Conservation (phyloP, 495 filamentous ascomycete species). For the Lophiotrema nucula region DNA sequence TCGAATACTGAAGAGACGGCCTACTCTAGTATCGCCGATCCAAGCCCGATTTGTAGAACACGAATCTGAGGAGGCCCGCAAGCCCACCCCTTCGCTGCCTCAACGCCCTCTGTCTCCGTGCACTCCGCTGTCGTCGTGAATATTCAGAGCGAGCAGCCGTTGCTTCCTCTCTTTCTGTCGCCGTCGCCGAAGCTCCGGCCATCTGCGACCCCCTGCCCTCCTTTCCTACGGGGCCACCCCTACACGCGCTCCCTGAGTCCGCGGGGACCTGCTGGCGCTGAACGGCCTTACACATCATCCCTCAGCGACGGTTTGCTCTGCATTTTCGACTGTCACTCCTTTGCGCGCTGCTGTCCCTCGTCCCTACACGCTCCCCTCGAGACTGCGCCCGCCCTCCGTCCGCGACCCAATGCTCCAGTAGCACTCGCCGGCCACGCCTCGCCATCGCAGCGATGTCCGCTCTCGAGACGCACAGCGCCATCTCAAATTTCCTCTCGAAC, state of each 20-base stretch:
- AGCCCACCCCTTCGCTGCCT: not conserved
- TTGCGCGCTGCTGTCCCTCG: not conserved
- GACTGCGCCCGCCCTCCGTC: not conserved
- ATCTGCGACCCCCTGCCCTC: not conserved
- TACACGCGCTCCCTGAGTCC: not conserved
- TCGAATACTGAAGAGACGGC: too few species aligned
- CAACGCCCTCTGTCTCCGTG: not conserved
- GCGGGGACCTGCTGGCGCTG: not conserved
- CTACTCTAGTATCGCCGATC: not conserved
- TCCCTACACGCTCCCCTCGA: not conserved
- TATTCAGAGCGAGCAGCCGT: not conserved
- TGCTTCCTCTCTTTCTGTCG: not conserved
- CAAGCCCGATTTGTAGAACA: not conserved
- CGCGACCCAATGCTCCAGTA: conserved; percentile 19
- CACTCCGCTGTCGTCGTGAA: not conserved
- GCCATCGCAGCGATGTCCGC: conserved; percentile 32
- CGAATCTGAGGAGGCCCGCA: not conserved
- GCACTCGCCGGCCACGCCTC: conserved; percentile 5
- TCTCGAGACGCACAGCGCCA: conserved; percentile 37
- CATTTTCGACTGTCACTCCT: not conserved
- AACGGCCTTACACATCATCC: too few species aligned
- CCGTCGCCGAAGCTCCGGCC: not conserved
- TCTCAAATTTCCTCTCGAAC: conserved; percentile 40
- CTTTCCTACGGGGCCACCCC: not conserved
- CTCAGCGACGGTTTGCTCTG: too few species aligned